Conservation (phyloP, 306 rosid species). For the Cicer judaicum region DNA sequence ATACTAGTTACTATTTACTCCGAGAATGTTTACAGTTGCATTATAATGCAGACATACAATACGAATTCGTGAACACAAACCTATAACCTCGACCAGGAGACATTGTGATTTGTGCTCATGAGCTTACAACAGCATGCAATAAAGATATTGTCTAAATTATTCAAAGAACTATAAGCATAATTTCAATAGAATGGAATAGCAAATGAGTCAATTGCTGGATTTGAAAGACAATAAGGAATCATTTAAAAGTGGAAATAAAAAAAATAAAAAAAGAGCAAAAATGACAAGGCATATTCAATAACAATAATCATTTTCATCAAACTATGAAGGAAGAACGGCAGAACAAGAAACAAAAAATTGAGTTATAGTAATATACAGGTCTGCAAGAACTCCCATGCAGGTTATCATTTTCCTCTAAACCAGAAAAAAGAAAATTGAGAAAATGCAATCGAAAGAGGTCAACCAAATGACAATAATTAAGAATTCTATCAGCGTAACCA, state of each 20-base stretch:
- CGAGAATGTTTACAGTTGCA: background rate
- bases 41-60: background rate
- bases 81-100: slow-evolving; percentile 17
- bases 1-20: background rate
- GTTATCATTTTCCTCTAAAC: slow-evolving; percentile 13
- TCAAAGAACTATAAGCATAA: slow-evolving; percentile 18
- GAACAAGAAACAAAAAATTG: slow-evolving; percentile 22
- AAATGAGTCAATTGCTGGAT: background rate
- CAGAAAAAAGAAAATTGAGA: background rate
- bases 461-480: slow-evolving; percentile 3
- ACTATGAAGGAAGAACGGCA: background rate
- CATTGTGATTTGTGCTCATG: background rate
- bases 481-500: background rate
- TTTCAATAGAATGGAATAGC: slow-evolving; percentile 5
- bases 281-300: slow-evolving; percentile 16
- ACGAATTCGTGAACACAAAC: background rate
- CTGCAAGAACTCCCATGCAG: slow-evolving; percentile 10
- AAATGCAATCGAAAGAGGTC: slow-evolving; percentile 1
- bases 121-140: background rate
- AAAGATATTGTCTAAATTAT: background rate
- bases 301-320: slow-evolving; percentile 6
- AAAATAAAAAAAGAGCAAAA: background rate
- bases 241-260: background rate
- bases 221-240: background rate
- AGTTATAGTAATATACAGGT: slow-evolving; percentile 15